phyloP scores from a whole-genome alignment of 2,329 filamentous ascomycete genomes.

The Pyrenophora tritici-repentis region DNA sequence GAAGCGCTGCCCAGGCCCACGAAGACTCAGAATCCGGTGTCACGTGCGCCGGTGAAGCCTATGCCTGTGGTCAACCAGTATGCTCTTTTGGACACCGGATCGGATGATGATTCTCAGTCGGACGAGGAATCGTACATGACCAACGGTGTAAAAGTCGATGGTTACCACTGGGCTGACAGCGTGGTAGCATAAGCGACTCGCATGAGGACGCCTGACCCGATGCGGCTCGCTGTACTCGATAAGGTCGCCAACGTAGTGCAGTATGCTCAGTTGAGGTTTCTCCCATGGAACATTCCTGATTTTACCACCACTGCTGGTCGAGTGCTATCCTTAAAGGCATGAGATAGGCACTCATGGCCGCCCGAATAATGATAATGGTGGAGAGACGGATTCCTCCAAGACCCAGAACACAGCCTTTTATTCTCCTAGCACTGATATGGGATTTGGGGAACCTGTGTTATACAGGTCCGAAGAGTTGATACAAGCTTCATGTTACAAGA shows the following conservation, averaged over 20 bases:
- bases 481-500: neutral
- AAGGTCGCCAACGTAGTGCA: neutral
- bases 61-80: slow-evolving; percentile 38
- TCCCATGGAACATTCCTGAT: neutral
- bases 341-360: no score
- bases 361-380: no score
- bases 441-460: neutral
- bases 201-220: neutral
- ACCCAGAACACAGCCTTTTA: neutral
- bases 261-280: neutral
- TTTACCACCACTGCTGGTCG: neutral
- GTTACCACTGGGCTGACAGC: slow-evolving; percentile 27
- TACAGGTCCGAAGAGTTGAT: neutral
- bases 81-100: slow-evolving; percentile 36
- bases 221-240: neutral
- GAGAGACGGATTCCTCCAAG: no score
- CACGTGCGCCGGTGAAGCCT: slow-evolving; percentile 19
- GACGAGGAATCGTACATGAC: slow-evolving; percentile 31
- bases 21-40: slow-evolving; percentile 15
- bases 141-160: slow-evolving; percentile 26
- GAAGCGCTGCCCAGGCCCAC: slow-evolving; percentile 55
- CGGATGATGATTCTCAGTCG: slow-evolving; percentile 32
- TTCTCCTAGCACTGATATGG: neutral
- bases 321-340: neutral
- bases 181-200: slow-evolving; percentile 21